A percentile compares a stretch with the other conserved stretches of the same genome.
Evolutionary conservation across 495 filamentous ascomycete genomes (phyloP).

Genomic region (Amphirosellinia nigrospora): DNA sequence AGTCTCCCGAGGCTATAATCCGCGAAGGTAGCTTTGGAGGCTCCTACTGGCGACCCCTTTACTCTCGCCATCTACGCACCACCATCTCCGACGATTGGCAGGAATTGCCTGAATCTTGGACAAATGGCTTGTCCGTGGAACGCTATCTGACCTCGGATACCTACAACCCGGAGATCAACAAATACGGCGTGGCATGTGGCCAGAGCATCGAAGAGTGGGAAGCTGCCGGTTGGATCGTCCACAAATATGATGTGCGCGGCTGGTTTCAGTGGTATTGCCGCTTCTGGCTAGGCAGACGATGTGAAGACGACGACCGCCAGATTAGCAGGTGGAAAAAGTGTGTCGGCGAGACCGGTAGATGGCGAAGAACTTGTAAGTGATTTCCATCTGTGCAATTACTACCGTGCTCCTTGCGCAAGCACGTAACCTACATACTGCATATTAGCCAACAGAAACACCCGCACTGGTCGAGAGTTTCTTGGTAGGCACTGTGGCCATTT

Average conservation of each 20-base stretch:
- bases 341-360: constrained; percentile 53
- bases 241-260: constrained; percentile 52
- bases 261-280: constrained; percentile 62
- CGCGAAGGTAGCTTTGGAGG: constrained; percentile 56
- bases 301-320: constrained; percentile 57
- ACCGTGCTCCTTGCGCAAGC: background rate
- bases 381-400: too few species aligned
- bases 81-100: constrained; percentile 49
- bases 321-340: constrained; percentile 54
- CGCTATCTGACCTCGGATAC: constrained; percentile 41
- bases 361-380: constrained; percentile 41
- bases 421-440: too few species aligned
- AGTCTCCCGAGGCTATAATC: constrained; percentile 54
- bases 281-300: constrained; percentile 54
- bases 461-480: background rate
- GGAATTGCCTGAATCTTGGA: constrained; percentile 51
- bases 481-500: background rate
- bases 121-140: constrained; percentile 41
- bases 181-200: constrained; percentile 54
- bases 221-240: constrained; percentile 54
- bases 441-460: too few species aligned
- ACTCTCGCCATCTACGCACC: constrained; percentile 45
- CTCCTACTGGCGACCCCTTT: constrained; percentile 52
- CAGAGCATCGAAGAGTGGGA: constrained; percentile 60
- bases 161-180: constrained; percentile 53